Evolutionary conservation across 805 yeast genomes (phyloP), one percentile per base, ranked within the genome.

Genomic region (Kregervanrija pseudodelftensis): DNA sequence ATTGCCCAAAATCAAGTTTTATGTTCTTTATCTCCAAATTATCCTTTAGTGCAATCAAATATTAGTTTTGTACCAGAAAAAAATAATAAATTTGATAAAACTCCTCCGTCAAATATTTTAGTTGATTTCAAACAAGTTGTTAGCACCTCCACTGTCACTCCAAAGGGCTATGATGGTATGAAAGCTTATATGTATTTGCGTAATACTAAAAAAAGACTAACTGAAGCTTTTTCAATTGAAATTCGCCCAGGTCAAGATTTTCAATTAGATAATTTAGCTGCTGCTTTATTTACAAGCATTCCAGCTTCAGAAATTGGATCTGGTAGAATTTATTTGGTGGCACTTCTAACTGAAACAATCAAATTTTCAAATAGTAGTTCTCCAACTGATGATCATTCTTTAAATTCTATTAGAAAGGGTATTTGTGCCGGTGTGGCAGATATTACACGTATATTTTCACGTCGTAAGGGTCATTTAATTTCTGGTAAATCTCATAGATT

Each of bases 371-470:
- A 40, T 13, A 36, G 38, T 28, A 36, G 22, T 30, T 33, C 37
- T 16, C 8, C 39, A 1, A 34, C 9, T 22, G 11, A 31, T 31
- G 37, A 10, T 5, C 28, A 17, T 32, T 38, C 42, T 2, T 38
- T 49, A 11, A 42, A 45, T 34, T 59, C 67, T 38, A 73, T 83
- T 40, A 79, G 85, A 57, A 80, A 82, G 57, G 95, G 95, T 46
- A 77, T 88, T 12, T 93, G 91, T 34, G 90, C 89, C 3, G 96
- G 96, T 61, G 93, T 84, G 12, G 76, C 87, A 34, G 95, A 88
- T 64, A 81, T 88, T 40, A 79, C 93, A 5, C 74, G 95, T 52
- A 76, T 86, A 17, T 85, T 88, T 57, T 76, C 87, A 8, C 71
- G 76, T 47, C 76, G 76, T 51, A 75, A 76, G 44, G 87, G 84